Percentiles rank a stretch among this genome's conserved stretches.
Evolutionary conservation across 805 yeast species (phyloP).

Genomic region (Zygosaccharomyces lentus): DNA sequence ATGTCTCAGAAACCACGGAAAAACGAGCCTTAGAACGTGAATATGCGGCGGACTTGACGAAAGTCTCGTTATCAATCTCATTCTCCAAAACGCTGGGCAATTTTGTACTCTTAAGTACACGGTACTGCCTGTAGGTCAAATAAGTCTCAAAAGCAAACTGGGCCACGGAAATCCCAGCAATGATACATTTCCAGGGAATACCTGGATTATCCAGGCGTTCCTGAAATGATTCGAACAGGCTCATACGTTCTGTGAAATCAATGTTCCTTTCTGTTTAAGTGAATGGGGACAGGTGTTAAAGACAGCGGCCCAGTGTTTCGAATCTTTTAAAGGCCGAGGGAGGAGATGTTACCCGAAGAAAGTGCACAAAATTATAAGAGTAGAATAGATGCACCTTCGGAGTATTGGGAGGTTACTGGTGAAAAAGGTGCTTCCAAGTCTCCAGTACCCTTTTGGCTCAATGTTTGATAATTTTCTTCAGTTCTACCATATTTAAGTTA

Average conservation of each 20-base stretch:
- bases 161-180: constrained; percentile 69
- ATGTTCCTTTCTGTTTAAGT: not conserved
- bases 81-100: constrained; percentile 69
- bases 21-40: constrained; percentile 74
- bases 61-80: constrained; percentile 68
- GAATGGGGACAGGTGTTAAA: not conserved
- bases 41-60: constrained; percentile 71
- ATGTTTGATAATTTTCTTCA: no score
- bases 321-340: not conserved
- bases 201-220: constrained; percentile 58
- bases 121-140: constrained; percentile 72
- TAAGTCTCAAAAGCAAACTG: constrained; percentile 73
- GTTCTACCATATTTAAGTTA: no score
- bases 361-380: not conserved
- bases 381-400: no score
- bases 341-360: not conserved
- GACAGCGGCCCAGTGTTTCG: not conserved
- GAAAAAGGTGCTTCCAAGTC: no score
- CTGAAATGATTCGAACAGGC: constrained; percentile 35
- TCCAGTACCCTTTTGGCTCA: no score
- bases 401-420: no score
- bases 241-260: constrained; percentile 3
- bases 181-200: constrained; percentile 75
- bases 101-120: constrained; percentile 46
- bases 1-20: constrained; percentile 51